Base-by-base conservation (phyloP, 2,329 filamentous ascomycete species). In the Penicillium rolfsii region DNA sequence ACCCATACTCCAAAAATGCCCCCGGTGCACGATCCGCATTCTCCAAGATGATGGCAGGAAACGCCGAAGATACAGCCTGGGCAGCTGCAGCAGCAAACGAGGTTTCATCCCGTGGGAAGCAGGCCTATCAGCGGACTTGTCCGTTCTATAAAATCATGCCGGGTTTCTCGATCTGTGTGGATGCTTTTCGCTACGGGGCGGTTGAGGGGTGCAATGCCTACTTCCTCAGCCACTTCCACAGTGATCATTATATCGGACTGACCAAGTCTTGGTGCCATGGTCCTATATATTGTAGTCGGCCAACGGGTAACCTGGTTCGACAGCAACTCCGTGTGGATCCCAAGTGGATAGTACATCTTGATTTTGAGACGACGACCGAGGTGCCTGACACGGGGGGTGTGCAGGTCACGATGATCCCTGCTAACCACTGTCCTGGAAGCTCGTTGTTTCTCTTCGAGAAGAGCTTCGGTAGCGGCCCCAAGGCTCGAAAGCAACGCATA, bases 101-200 rank as follows among this genome's bases (percentile, higher is more conserved):
- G 73, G 80, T 85, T 30, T 85, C 90, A 1, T 88, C 93, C 2
- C 85, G 91, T 43, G 94, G 95, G 24, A 95, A 92, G 72, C 91
- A 90, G 19, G 89, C 93, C 0, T 95, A 94, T 70, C 86, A 94
- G 71, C 87, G 95, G 52, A 97, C 92, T 0, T 99, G 95, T 72
- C 95, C 95, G 0, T 99, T 99, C 71, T 99, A 99, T 81, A 99
- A 99, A 77, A 97, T 98, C 65, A 89, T 99, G 79, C 93, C 94
- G 0, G 93, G 92, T 0, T 90, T 97, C 70, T 91, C 85, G 65
- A 96, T 98, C 56, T 96, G 92, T 60, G 95, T 99, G 0, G 95
- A 99, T 76, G 95, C 95, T 0, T 97, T 99, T 72, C 88, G 94
- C 22, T 99, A 98, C 71, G 95, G 95, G 2, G 92, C 93, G 4